A percentile compares a stretch with the other conserved stretches of the same genome.
phyloP scores from a whole-genome alignment of 345 rosid species.

The Syzygium grande region DNA sequence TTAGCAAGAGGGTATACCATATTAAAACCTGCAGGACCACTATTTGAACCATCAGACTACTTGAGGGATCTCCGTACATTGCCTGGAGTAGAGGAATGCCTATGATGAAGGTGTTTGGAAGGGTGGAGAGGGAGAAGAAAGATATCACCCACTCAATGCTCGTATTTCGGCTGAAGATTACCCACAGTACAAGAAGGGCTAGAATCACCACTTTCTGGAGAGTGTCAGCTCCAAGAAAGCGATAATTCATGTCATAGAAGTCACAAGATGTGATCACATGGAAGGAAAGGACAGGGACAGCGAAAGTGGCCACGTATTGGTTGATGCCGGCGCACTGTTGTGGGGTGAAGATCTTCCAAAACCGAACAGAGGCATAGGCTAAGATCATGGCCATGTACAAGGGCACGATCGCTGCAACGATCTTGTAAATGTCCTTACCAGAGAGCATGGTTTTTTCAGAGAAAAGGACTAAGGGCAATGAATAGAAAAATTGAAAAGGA shows the following conservation, averaged over 20 bases:
- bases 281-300: conserved; percentile 25
- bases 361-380: conserved; percentile 24
- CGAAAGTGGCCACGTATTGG: conserved; percentile 26
- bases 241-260: conserved; percentile 16
- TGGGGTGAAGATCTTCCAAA: conserved; percentile 27
- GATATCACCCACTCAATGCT: conserved; percentile 12
- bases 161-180: conserved; percentile 1
- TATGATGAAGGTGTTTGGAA: conserved; percentile 14
- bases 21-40: conserved; percentile 6
- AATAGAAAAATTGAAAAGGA: not conserved
- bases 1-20: conserved; percentile 8
- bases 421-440: conserved; percentile 16
- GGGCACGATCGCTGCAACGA: conserved; percentile 22
- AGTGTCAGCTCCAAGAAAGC: conserved; percentile 25
- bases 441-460: not conserved
- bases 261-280: conserved; percentile 11
- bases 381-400: conserved; percentile 29
- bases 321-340: conserved; percentile 30
- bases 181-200: conserved; percentile 10
- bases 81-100: conserved; percentile 14
- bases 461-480: not conserved
- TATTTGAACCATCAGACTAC: conserved; percentile 5
- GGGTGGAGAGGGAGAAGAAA: conserved; percentile 7
- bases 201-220: conserved; percentile 29
- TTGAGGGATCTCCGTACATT: conserved; percentile 4